These are phyloP conservation scores for Hymenoscyphus albidus DNA, from an alignment of 2,329 filamentous ascomycete genomes.

Conservation along the genomic window DNA sequence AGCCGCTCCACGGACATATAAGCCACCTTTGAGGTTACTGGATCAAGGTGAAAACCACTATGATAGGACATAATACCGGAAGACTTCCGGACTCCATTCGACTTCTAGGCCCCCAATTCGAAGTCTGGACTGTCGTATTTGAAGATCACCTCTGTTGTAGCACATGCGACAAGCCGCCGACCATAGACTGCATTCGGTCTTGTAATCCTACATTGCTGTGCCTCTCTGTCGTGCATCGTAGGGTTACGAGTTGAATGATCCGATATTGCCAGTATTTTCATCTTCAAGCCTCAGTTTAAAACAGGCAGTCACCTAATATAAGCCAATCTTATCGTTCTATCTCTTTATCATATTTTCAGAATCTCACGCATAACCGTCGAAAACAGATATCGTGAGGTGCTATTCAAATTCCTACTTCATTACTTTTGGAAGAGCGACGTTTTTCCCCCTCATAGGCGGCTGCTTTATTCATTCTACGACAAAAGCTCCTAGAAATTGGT, in stretches of 20 bases:
- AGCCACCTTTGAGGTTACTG: neutral
- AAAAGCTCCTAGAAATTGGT: too few species aligned
- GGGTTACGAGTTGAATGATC: neutral
- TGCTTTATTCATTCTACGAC: too few species aligned
- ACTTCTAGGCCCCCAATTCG: neutral
- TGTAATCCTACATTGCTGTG: neutral
- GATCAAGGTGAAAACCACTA: neutral
- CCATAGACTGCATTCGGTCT: neutral
- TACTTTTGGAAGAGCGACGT: too few species aligned
- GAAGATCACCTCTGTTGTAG: neutral
- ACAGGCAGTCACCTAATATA: neutral
- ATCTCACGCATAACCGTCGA: too few species aligned
- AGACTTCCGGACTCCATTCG: neutral
- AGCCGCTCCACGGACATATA: neutral
- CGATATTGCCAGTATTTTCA: neutral
- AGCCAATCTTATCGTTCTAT: too few species aligned
- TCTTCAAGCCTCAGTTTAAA: neutral
- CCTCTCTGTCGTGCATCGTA: neutral
- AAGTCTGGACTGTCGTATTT: neutral
- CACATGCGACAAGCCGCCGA: neutral
- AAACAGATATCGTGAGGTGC: too few species aligned
- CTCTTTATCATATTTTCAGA: too few species aligned
- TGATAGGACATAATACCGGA: neutral
- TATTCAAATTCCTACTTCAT: too few species aligned
- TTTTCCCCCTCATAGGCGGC: too few species aligned